phyloP scores from a whole-genome alignment of 2,329 filamentous ascomycete species.

The Fusarium pilosicola region DNA sequence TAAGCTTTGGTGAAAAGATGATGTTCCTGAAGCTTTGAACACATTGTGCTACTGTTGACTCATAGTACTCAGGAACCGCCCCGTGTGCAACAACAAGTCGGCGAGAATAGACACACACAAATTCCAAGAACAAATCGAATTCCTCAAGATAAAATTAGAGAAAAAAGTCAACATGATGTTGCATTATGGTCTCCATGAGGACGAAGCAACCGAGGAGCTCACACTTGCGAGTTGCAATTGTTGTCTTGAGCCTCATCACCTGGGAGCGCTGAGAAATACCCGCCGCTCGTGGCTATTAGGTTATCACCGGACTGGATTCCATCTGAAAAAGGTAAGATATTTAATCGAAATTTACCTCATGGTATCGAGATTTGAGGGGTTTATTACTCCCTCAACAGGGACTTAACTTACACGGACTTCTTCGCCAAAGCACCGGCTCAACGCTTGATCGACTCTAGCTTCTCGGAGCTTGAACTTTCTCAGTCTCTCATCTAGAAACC shows the following conservation, averaged over 20 bases:
- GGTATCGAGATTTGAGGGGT: constrained; percentile 7
- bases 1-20: background rate
- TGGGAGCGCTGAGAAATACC: background rate
- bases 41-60: background rate
- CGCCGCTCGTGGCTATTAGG: background rate
- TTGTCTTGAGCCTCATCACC: background rate
- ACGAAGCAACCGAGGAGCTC: background rate
- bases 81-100: background rate
- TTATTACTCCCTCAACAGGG: constrained; percentile 1
- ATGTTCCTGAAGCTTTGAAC: background rate
- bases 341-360: constrained; percentile 4
- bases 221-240: background rate
- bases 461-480: background rate
- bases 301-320: background rate
- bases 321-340: background rate
- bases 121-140: background rate
- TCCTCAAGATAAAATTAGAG: background rate
- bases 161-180: background rate
- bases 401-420: constrained; percentile 7
- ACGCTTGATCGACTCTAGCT: background rate
- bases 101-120: background rate
- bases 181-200: background rate
- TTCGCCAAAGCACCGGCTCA: constrained; percentile 6
- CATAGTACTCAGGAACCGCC: background rate
- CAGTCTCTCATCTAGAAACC: background rate